Conservation (phyloP, 2,329 filamentous ascomycete species). For the Beauveria sp. region DNA sequence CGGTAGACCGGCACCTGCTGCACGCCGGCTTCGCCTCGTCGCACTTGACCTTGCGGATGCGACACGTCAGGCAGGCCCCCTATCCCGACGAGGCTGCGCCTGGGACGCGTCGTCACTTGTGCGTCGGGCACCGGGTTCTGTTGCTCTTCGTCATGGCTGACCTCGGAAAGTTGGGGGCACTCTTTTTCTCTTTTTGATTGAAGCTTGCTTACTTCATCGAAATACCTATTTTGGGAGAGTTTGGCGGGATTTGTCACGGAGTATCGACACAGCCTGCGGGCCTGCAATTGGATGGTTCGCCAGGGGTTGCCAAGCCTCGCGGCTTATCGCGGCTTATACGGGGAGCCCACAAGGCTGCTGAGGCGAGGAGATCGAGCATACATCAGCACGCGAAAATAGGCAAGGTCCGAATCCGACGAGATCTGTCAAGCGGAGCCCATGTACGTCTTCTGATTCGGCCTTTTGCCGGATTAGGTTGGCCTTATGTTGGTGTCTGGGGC, state of each 20-base stretch:
- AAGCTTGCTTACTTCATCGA: background rate
- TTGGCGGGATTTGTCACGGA: background rate
- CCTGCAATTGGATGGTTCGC: background rate
- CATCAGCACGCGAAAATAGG: background rate
- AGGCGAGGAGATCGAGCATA: too few species aligned
- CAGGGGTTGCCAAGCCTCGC: background rate
- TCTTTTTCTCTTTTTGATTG: background rate
- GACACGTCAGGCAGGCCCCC: slow-evolving; percentile 3
- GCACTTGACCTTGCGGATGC: slow-evolving; percentile 8
- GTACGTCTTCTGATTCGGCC: background rate
- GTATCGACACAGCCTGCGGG: background rate
- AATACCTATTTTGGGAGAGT: background rate
- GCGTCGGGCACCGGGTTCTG: background rate
- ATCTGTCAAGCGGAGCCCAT: background rate
- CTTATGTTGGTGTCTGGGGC: background rate
- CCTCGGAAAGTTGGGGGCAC: background rate
- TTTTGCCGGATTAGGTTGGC: background rate
- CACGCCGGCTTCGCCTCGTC: background rate
- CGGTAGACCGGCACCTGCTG: background rate
- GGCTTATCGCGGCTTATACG: background rate
- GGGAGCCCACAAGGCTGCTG: background rate
- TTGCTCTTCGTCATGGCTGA: background rate
- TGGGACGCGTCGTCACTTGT: background rate
- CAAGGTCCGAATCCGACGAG: background rate
- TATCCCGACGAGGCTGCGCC: background rate